These are phyloP conservation scores for Ceratocystis cubensis DNA, from an alignment of 2,329 filamentous ascomycete species.

Conservation along the genomic window DNA sequence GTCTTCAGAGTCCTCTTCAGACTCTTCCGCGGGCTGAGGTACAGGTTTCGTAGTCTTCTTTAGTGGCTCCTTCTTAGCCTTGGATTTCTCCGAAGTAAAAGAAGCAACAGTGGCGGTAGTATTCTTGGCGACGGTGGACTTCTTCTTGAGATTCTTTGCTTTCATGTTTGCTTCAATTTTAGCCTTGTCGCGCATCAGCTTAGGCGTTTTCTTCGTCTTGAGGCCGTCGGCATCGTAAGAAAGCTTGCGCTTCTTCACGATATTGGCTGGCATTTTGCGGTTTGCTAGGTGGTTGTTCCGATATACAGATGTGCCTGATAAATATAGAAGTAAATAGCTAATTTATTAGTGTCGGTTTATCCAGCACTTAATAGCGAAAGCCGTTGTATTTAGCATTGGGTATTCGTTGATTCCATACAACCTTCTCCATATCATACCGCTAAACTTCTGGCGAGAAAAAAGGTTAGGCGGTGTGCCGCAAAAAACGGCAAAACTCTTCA, in stretches of 20 bases:
- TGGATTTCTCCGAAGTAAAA: not conserved
- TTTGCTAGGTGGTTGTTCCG: not conserved
- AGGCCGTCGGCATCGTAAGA: conserved; percentile 14
- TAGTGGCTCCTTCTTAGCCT: not conserved
- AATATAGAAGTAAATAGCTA: not conserved
- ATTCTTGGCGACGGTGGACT: not conserved
- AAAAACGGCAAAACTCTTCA: not conserved
- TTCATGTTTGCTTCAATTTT: conserved; percentile 17
- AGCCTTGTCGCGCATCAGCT: conserved; percentile 10
- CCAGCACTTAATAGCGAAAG: not conserved
- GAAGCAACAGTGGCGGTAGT: not conserved
- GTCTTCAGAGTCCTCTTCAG: conserved; percentile 6
- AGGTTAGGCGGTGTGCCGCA: conserved; percentile 1
- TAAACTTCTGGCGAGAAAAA: not conserved
- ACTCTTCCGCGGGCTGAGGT: conserved; percentile 1
- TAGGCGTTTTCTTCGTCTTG: conserved; percentile 13
- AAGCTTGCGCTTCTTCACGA: conserved; percentile 20
- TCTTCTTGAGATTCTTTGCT: conserved; percentile 12
- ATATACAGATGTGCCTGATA: not conserved
- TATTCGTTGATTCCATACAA: not conserved
- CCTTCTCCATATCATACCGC: not conserved
- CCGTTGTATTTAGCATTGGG: not conserved
- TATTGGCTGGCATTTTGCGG: conserved; percentile 10
- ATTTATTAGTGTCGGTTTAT: not conserved
- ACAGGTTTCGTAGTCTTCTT: conserved; percentile 13